These are phyloP conservation scores for Clarireedia hainanense DNA, from an alignment of 2,329 filamentous ascomycete genomes.

Conservation along the genomic window DNA sequence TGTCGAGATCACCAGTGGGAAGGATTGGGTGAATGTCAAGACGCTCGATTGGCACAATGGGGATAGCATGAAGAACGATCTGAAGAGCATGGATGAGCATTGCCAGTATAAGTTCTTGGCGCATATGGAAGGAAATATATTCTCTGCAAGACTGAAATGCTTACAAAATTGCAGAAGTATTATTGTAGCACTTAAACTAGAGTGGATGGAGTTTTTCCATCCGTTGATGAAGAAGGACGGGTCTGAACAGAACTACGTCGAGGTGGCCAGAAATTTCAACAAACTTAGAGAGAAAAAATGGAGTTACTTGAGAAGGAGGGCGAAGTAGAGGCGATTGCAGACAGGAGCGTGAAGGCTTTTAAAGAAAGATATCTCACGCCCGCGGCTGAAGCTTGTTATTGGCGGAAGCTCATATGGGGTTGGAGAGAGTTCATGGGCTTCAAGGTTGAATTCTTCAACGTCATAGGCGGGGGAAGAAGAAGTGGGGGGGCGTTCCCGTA, in stretches of 20 bases:
- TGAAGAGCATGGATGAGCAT: constrained; percentile 6
- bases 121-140: constrained; percentile 3
- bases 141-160: constrained; percentile 1
- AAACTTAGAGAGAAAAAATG: constrained; percentile 37
- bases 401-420: constrained; percentile 38
- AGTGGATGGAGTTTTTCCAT: constrained; percentile 9
- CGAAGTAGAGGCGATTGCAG: constrained; percentile 28
- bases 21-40: constrained; percentile 40
- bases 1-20: constrained; percentile 16
- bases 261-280: constrained; percentile 25
- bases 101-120: constrained; percentile 6
- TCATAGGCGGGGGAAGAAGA: neutral
- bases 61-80: constrained; percentile 4
- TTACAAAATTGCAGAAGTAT: constrained; percentile 2
- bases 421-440: constrained; percentile 31
- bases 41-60: constrained; percentile 6
- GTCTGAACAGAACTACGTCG: constrained; percentile 32
- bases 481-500: constrained; percentile 1
- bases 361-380: constrained; percentile 39
- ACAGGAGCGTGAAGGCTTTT: constrained; percentile 13
- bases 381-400: constrained; percentile 44
- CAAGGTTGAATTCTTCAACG: constrained; percentile 4
- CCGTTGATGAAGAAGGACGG: constrained; percentile 31
- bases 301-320: constrained; percentile 16
- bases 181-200: constrained; percentile 2